phyloP scores from a whole-genome alignment of 805 yeast species.

The Diddensiella caesifluorescens region DNA sequence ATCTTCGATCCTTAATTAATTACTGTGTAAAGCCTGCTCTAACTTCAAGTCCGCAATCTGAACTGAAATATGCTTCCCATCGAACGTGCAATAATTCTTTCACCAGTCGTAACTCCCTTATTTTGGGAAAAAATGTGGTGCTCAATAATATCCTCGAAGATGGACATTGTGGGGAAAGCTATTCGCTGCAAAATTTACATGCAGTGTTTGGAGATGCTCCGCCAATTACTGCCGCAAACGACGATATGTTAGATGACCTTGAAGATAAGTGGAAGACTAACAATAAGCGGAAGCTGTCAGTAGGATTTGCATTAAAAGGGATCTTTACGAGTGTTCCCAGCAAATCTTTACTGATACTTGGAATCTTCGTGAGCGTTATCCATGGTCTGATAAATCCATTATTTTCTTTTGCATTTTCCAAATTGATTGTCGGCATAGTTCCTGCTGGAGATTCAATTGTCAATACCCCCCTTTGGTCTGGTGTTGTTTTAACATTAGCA shows the following conservation, averaged over 20 bases:
- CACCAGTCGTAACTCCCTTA: too few species aligned
- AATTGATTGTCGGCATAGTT: slow-evolving; percentile 58
- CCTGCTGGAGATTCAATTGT: slow-evolving; percentile 33
- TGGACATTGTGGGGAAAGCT: too few species aligned
- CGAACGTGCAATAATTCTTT: too few species aligned
- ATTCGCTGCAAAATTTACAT: too few species aligned
- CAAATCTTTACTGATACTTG: slow-evolving; percentile 37
- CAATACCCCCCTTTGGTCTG: slow-evolving; percentile 53
- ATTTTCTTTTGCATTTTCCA: slow-evolving; percentile 73
- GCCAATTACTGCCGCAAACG: too few species aligned
- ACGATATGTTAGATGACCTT: neutral
- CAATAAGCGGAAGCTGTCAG: neutral
- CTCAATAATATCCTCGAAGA: too few species aligned
- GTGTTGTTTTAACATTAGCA: slow-evolving; percentile 58
- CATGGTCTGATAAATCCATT: slow-evolving; percentile 69
- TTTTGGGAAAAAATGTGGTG: too few species aligned
- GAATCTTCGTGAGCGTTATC: slow-evolving; percentile 47
- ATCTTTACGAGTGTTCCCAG: slow-evolving; percentile 9
- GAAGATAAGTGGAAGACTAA: neutral
- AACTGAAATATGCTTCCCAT: too few species aligned
- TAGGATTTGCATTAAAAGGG: neutral
- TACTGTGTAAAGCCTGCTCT: too few species aligned
- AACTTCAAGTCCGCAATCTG: too few species aligned
- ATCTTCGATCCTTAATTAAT: too few species aligned
- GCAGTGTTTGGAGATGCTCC: slow-evolving; percentile 1